Evolutionary conservation across 1,284 basidiomycete genomes (phyloP).

Genomic region (Ceratobasidium sp.): DNA sequence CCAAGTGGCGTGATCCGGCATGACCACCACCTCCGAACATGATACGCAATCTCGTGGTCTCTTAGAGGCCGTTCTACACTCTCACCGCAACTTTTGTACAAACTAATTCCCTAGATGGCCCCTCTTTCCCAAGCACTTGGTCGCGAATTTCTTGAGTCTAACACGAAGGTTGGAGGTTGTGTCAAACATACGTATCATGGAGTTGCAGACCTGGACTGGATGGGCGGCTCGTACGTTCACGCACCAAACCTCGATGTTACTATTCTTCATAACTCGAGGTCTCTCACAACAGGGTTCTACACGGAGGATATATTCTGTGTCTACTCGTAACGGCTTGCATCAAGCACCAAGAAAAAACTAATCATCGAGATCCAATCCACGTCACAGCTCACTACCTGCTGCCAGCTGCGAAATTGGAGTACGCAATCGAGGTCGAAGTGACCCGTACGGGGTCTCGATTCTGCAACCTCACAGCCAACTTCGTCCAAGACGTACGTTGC

Average conservation of each 20-base stretch:
- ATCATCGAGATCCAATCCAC: constrained; percentile 67
- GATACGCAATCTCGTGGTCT: no score
- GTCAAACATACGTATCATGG: constrained; percentile 12
- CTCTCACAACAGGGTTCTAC: neutral
- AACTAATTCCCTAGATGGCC: constrained; percentile 6
- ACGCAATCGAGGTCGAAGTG: constrained; percentile 61
- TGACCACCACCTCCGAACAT: neutral
- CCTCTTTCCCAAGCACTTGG: constrained; percentile 25
- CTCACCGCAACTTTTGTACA: neutral
- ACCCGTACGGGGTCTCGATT: constrained; percentile 63
- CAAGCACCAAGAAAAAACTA: constrained; percentile 60
- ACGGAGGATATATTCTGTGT: constrained; percentile 66
- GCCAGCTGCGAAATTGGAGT: constrained; percentile 56
- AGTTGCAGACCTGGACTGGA: constrained; percentile 11
- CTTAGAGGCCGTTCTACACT: neutral
- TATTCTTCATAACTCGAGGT: neutral
- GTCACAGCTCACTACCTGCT: constrained; percentile 68
- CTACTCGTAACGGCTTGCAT: constrained; percentile 65
- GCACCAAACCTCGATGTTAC: no score
- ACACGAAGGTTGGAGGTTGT: neutral
- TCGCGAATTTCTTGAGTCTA: neutral
- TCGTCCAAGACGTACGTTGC: constrained; percentile 64
- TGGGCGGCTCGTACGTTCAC: constrained; percentile 13
- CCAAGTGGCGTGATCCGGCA: no score
- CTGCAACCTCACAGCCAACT: constrained; percentile 66